A percentile compares a stretch with the other conserved stretches of the same genome.
Conservation (phyloP, 1,284 basidiomycete genomes). For the Cutaneotrichosporon dermatis region DNA sequence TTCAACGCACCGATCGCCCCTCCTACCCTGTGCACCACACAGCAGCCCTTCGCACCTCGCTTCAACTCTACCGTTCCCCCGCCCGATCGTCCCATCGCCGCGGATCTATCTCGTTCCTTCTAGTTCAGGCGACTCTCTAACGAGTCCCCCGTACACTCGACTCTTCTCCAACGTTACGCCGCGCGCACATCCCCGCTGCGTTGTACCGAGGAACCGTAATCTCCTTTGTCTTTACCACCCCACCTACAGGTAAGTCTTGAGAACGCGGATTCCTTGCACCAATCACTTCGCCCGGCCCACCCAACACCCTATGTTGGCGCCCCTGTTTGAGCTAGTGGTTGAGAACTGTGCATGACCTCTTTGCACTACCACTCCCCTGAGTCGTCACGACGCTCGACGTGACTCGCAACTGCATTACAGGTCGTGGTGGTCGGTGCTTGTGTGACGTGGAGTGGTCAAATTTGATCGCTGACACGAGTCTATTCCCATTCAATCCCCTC, state of each 20-base stretch:
- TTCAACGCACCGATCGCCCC: neutral
- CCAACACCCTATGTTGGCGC: neutral
- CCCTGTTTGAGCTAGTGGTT: too few species aligned
- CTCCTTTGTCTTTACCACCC: too few species aligned
- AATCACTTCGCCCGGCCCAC: neutral
- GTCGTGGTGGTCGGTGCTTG: neutral
- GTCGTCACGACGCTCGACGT: too few species aligned
- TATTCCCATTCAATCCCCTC: neutral
- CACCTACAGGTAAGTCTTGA: too few species aligned
- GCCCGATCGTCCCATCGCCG: neutral
- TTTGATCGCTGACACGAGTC: slow-evolving; percentile 14
- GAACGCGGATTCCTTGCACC: neutral
- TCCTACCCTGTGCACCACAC: neutral
- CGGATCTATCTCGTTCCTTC: neutral
- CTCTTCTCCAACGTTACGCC: too few species aligned
- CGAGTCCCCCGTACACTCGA: too few species aligned
- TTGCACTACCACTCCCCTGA: too few species aligned
- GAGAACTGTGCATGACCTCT: too few species aligned
- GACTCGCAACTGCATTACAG: neutral
- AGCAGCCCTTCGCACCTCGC: neutral
- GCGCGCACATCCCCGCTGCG: too few species aligned
- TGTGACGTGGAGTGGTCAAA: slow-evolving; percentile 11
- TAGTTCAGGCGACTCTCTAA: too few species aligned
- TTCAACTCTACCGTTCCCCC: neutral
- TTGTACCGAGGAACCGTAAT: too few species aligned